phyloP scores from a whole-genome alignment of 2,329 filamentous ascomycete species.

The Trichophyton benhamiae region DNA sequence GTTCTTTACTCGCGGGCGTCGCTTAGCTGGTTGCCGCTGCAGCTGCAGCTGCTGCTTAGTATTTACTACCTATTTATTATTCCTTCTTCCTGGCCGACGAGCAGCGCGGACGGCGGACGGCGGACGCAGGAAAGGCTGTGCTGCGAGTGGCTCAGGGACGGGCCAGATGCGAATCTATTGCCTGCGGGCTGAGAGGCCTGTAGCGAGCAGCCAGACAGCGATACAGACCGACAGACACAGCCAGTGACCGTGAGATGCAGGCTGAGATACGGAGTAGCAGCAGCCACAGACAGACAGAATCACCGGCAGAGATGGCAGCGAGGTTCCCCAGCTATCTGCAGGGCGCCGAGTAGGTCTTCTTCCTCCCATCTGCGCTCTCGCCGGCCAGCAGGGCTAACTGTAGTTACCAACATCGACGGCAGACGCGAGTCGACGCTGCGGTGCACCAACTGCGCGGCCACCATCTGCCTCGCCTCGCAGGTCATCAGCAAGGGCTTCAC shows the following conservation, averaged over 20 bases:
- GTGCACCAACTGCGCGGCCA: constrained; percentile 47
- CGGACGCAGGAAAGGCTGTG: too few relatives aligned
- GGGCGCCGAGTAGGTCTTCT: background rate
- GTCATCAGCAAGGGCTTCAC: constrained; percentile 56
- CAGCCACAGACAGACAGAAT: too few relatives aligned
- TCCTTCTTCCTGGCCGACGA: too few relatives aligned
- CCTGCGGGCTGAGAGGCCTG: background rate
- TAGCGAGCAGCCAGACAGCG: too few relatives aligned
- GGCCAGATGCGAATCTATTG: background rate
- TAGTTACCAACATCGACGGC: background rate
- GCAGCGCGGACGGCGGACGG: too few relatives aligned
- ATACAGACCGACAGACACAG: background rate
- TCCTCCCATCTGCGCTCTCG: too few relatives aligned
- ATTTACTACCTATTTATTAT: too few relatives aligned
- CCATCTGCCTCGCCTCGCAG: constrained; percentile 46
- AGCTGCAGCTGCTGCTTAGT: background rate
- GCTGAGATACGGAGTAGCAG: too few relatives aligned
- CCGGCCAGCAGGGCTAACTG: background rate
- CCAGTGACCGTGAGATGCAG: too few relatives aligned
- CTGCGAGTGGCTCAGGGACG: background rate
- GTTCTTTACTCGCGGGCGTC: constrained; percentile 23
- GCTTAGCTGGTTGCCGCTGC: background rate
- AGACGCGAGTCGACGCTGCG: constrained; percentile 35
- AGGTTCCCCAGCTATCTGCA: background rate
- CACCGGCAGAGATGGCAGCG: background rate